A percentile compares a stretch with the other conserved stretches of the same genome.
These are phyloP conservation scores for Acmispon strigosus DNA, from an alignment of 306 rosid genomes.

Conservation along the genomic window DNA sequence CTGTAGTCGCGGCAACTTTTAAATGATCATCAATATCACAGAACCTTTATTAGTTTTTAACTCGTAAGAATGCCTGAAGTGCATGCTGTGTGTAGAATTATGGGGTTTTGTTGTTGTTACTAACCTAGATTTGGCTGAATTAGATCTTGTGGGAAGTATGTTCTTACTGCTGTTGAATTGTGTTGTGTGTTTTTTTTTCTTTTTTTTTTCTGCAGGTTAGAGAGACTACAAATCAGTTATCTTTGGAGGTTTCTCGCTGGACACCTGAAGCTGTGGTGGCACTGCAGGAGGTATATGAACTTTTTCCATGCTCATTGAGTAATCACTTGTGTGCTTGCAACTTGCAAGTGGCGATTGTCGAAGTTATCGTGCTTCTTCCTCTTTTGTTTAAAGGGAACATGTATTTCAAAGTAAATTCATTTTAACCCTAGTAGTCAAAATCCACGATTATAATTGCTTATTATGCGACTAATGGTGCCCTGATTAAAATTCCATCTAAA, in stretches of 20 bases:
- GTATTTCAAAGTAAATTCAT: background rate
- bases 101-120: background rate
- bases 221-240: constrained; percentile 35
- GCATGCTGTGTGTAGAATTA: background rate
- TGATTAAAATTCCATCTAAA: no score
- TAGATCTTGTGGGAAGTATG: background rate
- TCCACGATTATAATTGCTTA: no score
- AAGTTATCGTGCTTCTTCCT: background rate
- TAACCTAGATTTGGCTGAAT: background rate
- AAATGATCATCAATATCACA: background rate
- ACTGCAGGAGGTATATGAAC: constrained; percentile 60
- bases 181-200: background rate
- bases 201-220: constrained; percentile 37
- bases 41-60: background rate
- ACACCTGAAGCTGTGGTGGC: constrained; percentile 62
- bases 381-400: background rate
- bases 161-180: background rate
- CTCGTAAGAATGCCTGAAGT: background rate
- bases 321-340: background rate
- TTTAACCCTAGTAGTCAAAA: no score
- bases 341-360: background rate
- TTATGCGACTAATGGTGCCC: no score
- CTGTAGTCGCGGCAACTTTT: background rate
- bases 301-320: constrained; percentile 9
- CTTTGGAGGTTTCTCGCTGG: constrained; percentile 48